These are phyloP conservation scores for Leishmania tropica DNA, from an alignment of 208 protist genomes.

Conservation along the genomic window DNA sequence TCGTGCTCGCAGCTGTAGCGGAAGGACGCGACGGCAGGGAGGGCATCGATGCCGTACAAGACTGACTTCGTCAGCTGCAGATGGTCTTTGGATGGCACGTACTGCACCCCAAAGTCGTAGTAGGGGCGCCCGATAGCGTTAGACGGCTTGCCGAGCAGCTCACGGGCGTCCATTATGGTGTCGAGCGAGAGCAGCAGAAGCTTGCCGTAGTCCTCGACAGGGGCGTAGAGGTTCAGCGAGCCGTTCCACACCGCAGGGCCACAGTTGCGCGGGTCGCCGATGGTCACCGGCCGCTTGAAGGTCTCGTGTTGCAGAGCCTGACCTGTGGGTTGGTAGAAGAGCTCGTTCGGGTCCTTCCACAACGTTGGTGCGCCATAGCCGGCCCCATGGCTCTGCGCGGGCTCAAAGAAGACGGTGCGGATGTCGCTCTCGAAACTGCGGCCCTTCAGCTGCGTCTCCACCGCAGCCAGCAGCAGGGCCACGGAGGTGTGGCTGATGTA, in stretches of 20 bases:
- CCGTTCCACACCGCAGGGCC: slow-evolving; percentile 69
- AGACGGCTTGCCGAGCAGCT: slow-evolving; percentile 29
- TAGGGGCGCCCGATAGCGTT: slow-evolving; percentile 12
- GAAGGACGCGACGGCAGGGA: slow-evolving; percentile 68
- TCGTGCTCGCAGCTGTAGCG: slow-evolving; percentile 70
- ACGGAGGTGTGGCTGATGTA: slow-evolving; percentile 72
- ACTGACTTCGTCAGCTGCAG: slow-evolving; percentile 41
- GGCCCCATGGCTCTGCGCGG: slow-evolving; percentile 60
- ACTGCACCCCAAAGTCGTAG: slow-evolving; percentile 80
- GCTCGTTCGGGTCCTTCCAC: slow-evolving; percentile 78
- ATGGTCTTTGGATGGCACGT: slow-evolving; percentile 34
- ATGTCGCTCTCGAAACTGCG: slow-evolving; percentile 75
- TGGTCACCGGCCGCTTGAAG: slow-evolving; percentile 46
- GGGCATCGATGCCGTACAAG: slow-evolving; percentile 32
- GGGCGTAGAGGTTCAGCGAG: slow-evolving; percentile 78
- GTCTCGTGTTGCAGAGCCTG: slow-evolving; percentile 63
- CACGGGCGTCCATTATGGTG: slow-evolving; percentile 69
- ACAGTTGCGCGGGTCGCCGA: slow-evolving; percentile 46
- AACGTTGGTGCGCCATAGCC: slow-evolving; percentile 73
- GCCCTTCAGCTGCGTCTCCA: slow-evolving; percentile 69
- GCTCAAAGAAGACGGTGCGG: slow-evolving; percentile 61
- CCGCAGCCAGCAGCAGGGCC: slow-evolving; percentile 71
- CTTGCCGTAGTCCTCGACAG: slow-evolving; percentile 83
- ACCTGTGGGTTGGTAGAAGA: slow-evolving; percentile 84
- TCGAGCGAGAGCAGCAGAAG: slow-evolving; percentile 77